Conservation (phyloP, 768 basidiomycete genomes). For the Serpula lacrymans region DNA sequence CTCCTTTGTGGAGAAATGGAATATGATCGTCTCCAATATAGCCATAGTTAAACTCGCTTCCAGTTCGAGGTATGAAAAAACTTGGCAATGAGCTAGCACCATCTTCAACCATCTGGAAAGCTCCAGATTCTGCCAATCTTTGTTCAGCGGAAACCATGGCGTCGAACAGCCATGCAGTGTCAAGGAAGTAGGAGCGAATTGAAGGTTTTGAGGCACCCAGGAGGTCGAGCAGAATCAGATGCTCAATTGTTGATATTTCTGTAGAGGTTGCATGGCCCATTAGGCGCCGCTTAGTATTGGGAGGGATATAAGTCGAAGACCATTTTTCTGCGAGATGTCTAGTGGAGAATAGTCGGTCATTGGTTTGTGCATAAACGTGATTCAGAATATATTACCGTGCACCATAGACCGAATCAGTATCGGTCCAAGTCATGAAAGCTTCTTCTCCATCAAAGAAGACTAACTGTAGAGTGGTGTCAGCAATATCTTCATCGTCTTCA, state of each 20-base stretch:
- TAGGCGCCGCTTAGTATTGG: conserved; percentile 58
- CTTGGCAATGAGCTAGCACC: conserved; percentile 43
- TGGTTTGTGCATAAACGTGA: neutral
- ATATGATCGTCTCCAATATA: conserved; percentile 91
- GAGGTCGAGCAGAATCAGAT: conserved; percentile 90
- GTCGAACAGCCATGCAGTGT: conserved; percentile 94
- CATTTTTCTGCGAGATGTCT: conserved; percentile 91
- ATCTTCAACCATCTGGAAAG: conserved; percentile 49
- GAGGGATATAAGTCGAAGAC: conserved; percentile 63
- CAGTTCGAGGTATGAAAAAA: conserved; percentile 60
- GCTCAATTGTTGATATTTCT: conserved; percentile 77
- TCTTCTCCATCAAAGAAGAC: conserved; percentile 99
- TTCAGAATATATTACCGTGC: conserved; percentile 56
- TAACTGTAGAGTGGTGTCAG: conserved; percentile 84
- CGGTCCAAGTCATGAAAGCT: conserved; percentile 89
- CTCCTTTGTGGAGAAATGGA: conserved; percentile 81
- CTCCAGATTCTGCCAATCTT: conserved; percentile 61
- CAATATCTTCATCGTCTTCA: conserved; percentile 72
- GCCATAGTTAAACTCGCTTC: conserved; percentile 38
- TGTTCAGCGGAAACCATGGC: conserved; percentile 68
- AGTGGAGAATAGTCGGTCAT: conserved; percentile 3
- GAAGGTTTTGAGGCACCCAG: conserved; percentile 74
- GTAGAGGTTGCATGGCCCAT: conserved; percentile 50
- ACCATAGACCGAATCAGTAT: conserved; percentile 91
- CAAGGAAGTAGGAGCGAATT: conserved; percentile 77